Evolutionary conservation across 768 basidiomycete genomes (phyloP), one percentile per base, ranked within the genome.

Genomic region (Lentinula sp.): DNA sequence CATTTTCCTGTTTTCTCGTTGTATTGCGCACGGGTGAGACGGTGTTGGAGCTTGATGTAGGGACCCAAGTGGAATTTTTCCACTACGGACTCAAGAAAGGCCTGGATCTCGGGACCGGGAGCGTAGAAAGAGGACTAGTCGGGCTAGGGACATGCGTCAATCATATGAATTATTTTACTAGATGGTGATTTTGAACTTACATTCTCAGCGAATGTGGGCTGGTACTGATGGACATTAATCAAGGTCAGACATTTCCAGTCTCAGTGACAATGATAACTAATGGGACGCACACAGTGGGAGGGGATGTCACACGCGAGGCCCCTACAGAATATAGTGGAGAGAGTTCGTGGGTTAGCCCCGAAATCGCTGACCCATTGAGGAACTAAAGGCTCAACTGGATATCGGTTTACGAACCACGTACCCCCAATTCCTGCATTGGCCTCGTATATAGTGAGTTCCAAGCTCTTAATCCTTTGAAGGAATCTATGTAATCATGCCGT

Each of bases 91-190:
- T 83, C 72, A 20, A 88, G 67, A 66, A 88, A 84, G 6, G 71
- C 69, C 28, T 72, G 79, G 33, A 90, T 87, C 67, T 90, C 86
- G 5, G 77, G 69, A 2, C 85, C 85, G 4, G 82, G 73, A 4
- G 85, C 78, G 60, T 86, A 87, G 70, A 83, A 85, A 4, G 79
- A 70, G 1, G 84, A 84, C 85, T 85, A 87, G 62, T 85, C 74
- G 6, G 76, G 76, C 82, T 86, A 62, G 4, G 32, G 42, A 3
- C 28, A 28, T 28, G 28, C n/a, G 18, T 13, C 48, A 5, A 39
- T 15, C 1, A 42, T 37, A 7, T 32, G 39, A 8, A 36, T 18
- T 36, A n/a, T 45, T n/a, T 20, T 9, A 28, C n/a, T 23, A 15
- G 8, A 32, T 33, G 28, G 16, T 15, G 45, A 53, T 35, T 32